phyloP scores from a whole-genome alignment of 192 early-diverging fungal species.

The Umbelopsis vinacea region DNA sequence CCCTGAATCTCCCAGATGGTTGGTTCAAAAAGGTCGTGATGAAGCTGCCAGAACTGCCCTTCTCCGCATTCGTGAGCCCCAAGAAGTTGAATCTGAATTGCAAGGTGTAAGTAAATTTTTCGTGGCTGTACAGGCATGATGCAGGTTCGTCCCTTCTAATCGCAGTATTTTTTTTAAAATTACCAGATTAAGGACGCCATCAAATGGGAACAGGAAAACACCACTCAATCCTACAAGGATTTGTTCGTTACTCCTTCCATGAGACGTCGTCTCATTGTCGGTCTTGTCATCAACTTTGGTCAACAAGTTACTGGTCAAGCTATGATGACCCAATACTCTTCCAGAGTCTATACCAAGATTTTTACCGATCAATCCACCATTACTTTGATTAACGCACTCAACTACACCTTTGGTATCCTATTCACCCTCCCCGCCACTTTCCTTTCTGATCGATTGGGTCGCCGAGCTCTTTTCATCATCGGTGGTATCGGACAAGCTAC shows the following conservation, averaged over 20 bases:
- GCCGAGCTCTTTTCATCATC: constrained; percentile 17
- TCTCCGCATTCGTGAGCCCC: constrained; percentile 20
- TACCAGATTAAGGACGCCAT: constrained; percentile 28
- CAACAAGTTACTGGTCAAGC: constrained; percentile 36
- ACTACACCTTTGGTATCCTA: constrained; percentile 31
- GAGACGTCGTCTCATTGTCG: constrained; percentile 22
- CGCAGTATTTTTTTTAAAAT: too few relatives aligned
- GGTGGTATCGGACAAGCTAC: constrained; percentile 26
- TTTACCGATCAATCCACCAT: constrained; percentile 24
- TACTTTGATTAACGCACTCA: constrained; percentile 29
- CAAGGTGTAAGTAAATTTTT: constrained; percentile 21
- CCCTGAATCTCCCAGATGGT: constrained; percentile 31
- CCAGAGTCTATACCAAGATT: constrained; percentile 28
- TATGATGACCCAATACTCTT: constrained; percentile 32
- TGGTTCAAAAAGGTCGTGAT: constrained; percentile 16
- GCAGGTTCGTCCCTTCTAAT: too few relatives aligned
- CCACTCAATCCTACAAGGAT: constrained; percentile 20
- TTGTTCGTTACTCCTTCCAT: constrained; percentile 22
- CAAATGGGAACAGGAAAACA: constrained; percentile 25
- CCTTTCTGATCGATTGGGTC: constrained; percentile 23
- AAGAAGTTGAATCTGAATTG: constrained; percentile 29
- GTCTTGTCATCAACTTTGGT: constrained; percentile 36
- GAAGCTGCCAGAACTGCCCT: constrained; percentile 25
- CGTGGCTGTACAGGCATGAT: too few relatives aligned
- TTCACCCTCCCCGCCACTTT: constrained; percentile 30